These are phyloP conservation scores for Fusarium multiceps DNA, from an alignment of 2,329 filamentous ascomycete genomes.

Conservation along the genomic window DNA sequence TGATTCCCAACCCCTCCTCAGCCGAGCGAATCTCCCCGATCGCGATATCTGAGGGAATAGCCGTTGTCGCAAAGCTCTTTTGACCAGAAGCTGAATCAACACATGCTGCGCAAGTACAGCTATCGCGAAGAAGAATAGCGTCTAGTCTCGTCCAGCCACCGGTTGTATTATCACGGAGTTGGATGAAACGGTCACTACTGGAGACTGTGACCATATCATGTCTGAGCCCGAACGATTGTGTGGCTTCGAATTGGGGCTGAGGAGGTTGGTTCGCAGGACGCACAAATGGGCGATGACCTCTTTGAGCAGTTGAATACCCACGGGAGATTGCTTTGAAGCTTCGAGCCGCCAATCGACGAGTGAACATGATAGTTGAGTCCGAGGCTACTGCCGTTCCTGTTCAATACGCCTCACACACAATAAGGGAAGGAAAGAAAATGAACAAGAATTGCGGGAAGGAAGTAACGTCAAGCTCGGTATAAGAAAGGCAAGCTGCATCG, in stretches of 20 bases:
- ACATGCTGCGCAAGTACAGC: conserved; percentile 64
- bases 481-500: conserved; percentile 2
- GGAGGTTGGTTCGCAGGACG: not conserved
- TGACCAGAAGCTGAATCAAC: conserved; percentile 69
- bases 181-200: conserved; percentile 44
- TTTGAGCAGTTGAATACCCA: conserved; percentile 34
- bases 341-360: conserved; percentile 8
- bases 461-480: not conserved
- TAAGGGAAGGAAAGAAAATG: not conserved
- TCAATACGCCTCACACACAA: not conserved
- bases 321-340: conserved; percentile 25
- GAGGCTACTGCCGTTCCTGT: not conserved
- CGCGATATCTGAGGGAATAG: conserved; percentile 52
- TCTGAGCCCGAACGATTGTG: conserved; percentile 5
- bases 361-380: conserved; percentile 23
- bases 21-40: conserved; percentile 48
- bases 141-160: conserved; percentile 44
- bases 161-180: conserved; percentile 37
- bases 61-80: conserved; percentile 61
- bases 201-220: conserved; percentile 40
- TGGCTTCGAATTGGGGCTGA: conserved; percentile 31
- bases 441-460: not conserved
- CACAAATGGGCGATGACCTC: not conserved
- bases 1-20: conserved; percentile 62
- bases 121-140: conserved; percentile 60